A percentile compares a stretch with the other conserved stretches of the same genome.
phyloP scores from a whole-genome alignment of 2,329 filamentous ascomycete genomes.

The Leptoxyphium fumago region DNA sequence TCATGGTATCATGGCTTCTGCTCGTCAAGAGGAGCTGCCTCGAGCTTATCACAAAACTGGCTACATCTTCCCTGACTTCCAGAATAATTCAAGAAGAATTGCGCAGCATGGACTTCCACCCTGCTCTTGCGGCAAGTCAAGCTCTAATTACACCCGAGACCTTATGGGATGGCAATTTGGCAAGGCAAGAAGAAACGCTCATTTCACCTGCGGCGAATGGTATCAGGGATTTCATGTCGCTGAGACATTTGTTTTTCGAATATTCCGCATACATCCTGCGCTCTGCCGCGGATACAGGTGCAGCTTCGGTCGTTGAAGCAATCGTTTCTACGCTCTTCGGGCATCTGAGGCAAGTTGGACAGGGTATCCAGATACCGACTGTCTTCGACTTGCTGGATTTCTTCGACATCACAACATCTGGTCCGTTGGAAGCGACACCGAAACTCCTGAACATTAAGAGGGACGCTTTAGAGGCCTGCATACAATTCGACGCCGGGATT shows the following conservation, averaged over 20 bases:
- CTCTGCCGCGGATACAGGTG: slow-evolving; percentile 33
- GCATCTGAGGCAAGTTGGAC: slow-evolving; percentile 50
- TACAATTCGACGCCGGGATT: slow-evolving; percentile 40
- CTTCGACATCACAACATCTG: slow-evolving; percentile 47
- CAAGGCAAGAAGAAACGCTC: slow-evolving; percentile 51
- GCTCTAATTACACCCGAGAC: slow-evolving; percentile 53
- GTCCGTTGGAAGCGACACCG: slow-evolving; percentile 35
- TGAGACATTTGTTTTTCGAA: slow-evolving; percentile 64
- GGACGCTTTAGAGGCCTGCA: slow-evolving; percentile 47
- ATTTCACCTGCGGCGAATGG: slow-evolving; percentile 51
- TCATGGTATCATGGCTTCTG: slow-evolving; percentile 26
- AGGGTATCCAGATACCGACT: slow-evolving; percentile 53
- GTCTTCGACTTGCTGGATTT: slow-evolving; percentile 94
- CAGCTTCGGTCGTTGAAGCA: slow-evolving; percentile 38
- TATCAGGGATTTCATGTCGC: slow-evolving; percentile 61
- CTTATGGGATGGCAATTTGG: slow-evolving; percentile 56
- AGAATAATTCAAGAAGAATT: slow-evolving; percentile 64
- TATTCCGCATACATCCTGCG: slow-evolving; percentile 79
- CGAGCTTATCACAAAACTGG: slow-evolving; percentile 62
- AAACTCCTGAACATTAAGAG: slow-evolving; percentile 52
- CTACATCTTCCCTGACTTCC: slow-evolving; percentile 68
- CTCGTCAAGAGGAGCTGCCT: slow-evolving; percentile 29
- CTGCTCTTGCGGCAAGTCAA: slow-evolving; percentile 58
- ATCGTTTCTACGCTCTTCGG: slow-evolving; percentile 57
- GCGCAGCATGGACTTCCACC: slow-evolving; percentile 64